These are phyloP conservation scores for Fonsecaea multimorphosa DNA, from an alignment of 2,329 filamentous ascomycete genomes.

Conservation along the genomic window DNA sequence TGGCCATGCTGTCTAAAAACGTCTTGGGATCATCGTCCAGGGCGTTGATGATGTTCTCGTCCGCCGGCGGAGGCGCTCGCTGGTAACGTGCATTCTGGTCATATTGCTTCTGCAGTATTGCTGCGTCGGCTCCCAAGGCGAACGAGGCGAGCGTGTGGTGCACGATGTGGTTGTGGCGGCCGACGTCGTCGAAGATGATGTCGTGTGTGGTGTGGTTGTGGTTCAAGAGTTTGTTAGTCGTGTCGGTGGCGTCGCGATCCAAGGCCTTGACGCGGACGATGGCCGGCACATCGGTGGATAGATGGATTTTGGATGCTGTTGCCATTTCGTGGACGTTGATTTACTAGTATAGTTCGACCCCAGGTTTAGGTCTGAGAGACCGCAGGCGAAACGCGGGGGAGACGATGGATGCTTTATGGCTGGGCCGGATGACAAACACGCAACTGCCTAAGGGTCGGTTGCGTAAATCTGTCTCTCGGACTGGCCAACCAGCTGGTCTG, in stretches of 20 bases:
- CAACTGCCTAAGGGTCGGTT: neutral
- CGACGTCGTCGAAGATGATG: slow-evolving; percentile 11
- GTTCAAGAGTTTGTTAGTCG: slow-evolving; percentile 3
- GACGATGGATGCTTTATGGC: slow-evolving; percentile 1
- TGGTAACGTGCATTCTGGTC: slow-evolving; percentile 10
- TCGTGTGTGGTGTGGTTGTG: slow-evolving; percentile 7
- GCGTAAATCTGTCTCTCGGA: neutral
- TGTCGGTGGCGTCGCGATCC: slow-evolving; percentile 3
- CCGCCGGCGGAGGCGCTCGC: neutral
- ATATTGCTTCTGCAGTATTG: slow-evolving; percentile 13
- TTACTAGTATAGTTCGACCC: neutral
- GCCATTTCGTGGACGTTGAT: slow-evolving; percentile 1
- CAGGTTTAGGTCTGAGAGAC: neutral
- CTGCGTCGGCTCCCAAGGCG: slow-evolving; percentile 9
- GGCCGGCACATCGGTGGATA: neutral
- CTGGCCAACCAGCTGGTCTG: neutral
- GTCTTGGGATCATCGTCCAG: neutral
- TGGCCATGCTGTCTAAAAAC: neutral
- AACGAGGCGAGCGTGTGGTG: slow-evolving; percentile 12
- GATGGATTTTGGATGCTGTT: slow-evolving; percentile 3
- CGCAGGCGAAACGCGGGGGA: neutral
- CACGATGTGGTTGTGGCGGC: slow-evolving; percentile 19
- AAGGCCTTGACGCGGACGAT: neutral
- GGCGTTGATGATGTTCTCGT: neutral
- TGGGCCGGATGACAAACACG: neutral